Conservation (phyloP, 2,329 filamentous ascomycete genomes). For the Neonectria sp. region DNA sequence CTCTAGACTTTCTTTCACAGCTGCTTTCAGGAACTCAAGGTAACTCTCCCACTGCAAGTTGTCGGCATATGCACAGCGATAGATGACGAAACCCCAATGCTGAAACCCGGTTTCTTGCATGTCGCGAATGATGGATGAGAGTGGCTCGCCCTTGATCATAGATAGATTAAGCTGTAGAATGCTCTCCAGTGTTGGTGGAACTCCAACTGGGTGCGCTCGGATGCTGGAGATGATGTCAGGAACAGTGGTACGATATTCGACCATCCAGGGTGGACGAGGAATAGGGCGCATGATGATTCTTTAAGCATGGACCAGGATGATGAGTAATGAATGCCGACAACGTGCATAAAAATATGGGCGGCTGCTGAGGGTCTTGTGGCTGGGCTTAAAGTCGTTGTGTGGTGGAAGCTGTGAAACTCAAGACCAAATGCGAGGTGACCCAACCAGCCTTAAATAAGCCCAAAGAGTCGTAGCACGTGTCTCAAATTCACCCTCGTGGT, state of each 20-base stretch:
- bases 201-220: not conserved
- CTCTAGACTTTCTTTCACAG: constrained; percentile 2
- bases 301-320: no score
- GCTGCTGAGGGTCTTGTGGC: no score
- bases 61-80: constrained; percentile 18
- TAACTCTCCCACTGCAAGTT: constrained; percentile 24
- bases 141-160: not conserved
- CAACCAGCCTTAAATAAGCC: no score
- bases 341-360: no score
- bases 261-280: not conserved
- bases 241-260: not conserved
- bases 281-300: constrained; percentile 22
- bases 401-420: no score
- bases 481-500: no score
- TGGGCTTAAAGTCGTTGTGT: no score
- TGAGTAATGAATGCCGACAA: no score
- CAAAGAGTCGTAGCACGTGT: no score
- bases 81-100: constrained; percentile 22
- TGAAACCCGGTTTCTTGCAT: constrained; percentile 18
- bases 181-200: constrained; percentile 26
- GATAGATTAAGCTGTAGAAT: constrained; percentile 16
- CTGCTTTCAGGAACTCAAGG: constrained; percentile 31
- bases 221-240: constrained; percentile 28
- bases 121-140: not conserved
- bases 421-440: no score